Evolutionary conservation across 495 filamentous ascomycete genomes (phyloP), one percentile per base, ranked within the genome.

Genomic region (Polyplosphaeria fusca): DNA sequence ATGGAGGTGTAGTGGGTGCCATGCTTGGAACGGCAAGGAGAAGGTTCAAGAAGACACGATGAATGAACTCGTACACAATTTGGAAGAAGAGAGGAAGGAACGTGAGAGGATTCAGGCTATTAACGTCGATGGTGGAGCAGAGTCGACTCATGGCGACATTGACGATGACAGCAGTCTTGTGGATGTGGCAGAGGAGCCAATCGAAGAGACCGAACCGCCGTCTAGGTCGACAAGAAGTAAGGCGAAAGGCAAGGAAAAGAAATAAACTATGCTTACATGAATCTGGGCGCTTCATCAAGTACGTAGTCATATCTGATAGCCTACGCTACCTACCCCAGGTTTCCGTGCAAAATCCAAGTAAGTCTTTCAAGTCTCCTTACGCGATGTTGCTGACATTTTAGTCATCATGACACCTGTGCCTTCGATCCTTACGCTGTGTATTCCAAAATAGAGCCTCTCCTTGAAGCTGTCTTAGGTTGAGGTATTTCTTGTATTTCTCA

Each of bases 1-100:
- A 61, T 99, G 93, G 93, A 83, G 85, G 47, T 99, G 93, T 73
- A 86, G 83, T 55, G 83, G 81, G 39, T 99, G 93, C 65, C 84
- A 86, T 0, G 76, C 82, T n/a, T 80, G 79, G 77, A 98, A 98
- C 68, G 91, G 92, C 1, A 79, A 84, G 61, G 86, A 89, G 58
- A 83, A 84, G 37, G 50, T 58, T 23, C 16, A 53, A 32, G 57
- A 58, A 18, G 48, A 48, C 24, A 51, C 22, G 9, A 53, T 58
- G 3, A 41, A 52, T 4, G 54, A 24, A n/a, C 40, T 67, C 19
- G 57, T 58, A 11, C 43, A 61, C 39, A 39, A 27, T 30, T 60
- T 48, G 56, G 56, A 53, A 48, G 49, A 35, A 0, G 58, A 61
- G 44, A 2, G 58, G 14, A 55, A 50, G 18, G 44, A 50, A 1